Conservation (phyloP, 495 filamentous ascomycete species). For the Xylaria sp. region DNA sequence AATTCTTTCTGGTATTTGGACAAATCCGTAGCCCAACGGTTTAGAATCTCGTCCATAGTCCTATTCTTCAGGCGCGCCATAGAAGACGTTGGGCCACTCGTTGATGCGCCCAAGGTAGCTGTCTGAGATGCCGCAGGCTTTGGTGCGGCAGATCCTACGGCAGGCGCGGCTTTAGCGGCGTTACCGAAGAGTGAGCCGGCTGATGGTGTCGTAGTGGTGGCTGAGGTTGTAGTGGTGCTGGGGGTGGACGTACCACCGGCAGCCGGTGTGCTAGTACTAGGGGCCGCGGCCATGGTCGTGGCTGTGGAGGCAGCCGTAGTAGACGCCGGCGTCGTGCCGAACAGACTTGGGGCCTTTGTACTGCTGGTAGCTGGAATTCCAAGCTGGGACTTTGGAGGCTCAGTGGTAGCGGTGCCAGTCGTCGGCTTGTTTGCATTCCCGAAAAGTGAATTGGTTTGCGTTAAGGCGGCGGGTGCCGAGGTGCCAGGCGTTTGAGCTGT, state of each 20-base stretch:
- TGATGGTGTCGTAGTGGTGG: slow-evolving; percentile 27
- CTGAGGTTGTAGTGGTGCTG: slow-evolving; percentile 27
- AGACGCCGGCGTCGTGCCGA: slow-evolving; percentile 27
- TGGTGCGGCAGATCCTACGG: slow-evolving; percentile 40
- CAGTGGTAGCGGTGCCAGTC: slow-evolving; percentile 29
- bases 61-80: slow-evolving; percentile 94
- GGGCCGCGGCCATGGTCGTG: slow-evolving; percentile 28
- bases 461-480: slow-evolving; percentile 34
- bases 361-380: slow-evolving; percentile 27
- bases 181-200: slow-evolving; percentile 28
- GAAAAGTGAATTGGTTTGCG: slow-evolving; percentile 36
- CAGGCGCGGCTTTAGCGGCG: slow-evolving; percentile 32
- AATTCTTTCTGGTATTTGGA: slow-evolving; percentile 97
- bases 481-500: slow-evolving; percentile 29
- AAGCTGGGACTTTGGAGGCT: slow-evolving; percentile 31
- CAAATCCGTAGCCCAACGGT: slow-evolving; percentile 94
- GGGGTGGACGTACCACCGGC: slow-evolving; percentile 2
- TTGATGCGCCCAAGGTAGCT: slow-evolving; percentile 68
- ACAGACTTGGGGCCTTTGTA: slow-evolving; percentile 42
- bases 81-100: slow-evolving; percentile 76
- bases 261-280: slow-evolving; percentile 22
- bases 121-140: slow-evolving; percentile 38
- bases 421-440: slow-evolving; percentile 34
- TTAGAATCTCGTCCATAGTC: slow-evolving; percentile 99
- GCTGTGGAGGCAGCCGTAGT: slow-evolving; percentile 35